phyloP scores from a whole-genome alignment of 176 grass and related monocot species.

The Avena atlantica region DNA sequence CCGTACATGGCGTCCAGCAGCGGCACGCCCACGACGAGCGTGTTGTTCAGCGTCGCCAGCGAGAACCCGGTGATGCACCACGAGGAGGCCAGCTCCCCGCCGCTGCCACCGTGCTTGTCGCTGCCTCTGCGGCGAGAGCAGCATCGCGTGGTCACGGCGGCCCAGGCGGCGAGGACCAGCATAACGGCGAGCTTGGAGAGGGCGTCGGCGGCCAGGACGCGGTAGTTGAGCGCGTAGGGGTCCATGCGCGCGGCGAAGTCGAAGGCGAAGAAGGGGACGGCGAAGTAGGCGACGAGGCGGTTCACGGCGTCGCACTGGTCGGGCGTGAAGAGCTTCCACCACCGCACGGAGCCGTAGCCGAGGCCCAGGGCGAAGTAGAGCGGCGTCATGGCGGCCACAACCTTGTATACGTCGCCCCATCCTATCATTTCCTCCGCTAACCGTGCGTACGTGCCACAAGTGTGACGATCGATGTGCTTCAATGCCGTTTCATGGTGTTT shows the following conservation, averaged over 20 bases:
- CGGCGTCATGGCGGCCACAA: conserved; percentile 80
- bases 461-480: background rate
- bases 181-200: conserved; percentile 65
- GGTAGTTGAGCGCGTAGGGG: conserved; percentile 72
- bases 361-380: conserved; percentile 87
- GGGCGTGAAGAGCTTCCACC: conserved; percentile 85
- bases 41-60: conserved; percentile 81
- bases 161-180: conserved; percentile 54
- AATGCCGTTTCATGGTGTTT: background rate
- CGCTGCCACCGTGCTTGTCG: background rate
- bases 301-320: conserved; percentile 86
- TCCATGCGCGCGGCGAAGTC: conserved; percentile 75
- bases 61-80: conserved; percentile 85
- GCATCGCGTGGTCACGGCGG: background rate
- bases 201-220: conserved; percentile 75
- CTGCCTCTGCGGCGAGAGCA: background rate
- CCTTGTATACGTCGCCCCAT: conserved; percentile 86
- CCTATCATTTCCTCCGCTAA: conserved; percentile 60
- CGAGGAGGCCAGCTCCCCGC: conserved; percentile 34
- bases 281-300: conserved; percentile 83
- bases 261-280: conserved; percentile 88
- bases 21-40: conserved; percentile 85
- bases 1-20: conserved; percentile 91
- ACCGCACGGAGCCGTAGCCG: conserved; percentile 80
- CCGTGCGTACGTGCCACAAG: background rate